These are phyloP conservation scores for Buxus sempervirens DNA, from an alignment of 164 flowering plant genomes.

Conservation along the genomic window DNA sequence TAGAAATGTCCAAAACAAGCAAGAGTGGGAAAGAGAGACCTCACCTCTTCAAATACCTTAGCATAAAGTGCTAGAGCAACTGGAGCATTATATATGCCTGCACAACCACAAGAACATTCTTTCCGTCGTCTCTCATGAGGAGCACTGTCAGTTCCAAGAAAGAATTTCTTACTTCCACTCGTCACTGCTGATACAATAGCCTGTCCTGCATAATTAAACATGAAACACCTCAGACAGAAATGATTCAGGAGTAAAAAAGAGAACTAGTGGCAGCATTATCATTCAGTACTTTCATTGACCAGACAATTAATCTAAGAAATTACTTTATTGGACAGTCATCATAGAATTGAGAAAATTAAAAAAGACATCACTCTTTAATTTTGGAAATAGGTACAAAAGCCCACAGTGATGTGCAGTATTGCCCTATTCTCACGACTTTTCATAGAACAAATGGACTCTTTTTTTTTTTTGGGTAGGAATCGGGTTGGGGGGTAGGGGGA, in stretches of 20 bases:
- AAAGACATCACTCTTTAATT: too few species aligned
- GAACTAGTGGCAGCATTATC: background rate
- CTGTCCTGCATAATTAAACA: constrained; percentile 50
- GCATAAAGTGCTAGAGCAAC: constrained; percentile 85
- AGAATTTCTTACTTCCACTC: constrained; percentile 76
- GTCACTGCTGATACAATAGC: constrained; percentile 93
- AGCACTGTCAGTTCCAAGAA: constrained; percentile 98
- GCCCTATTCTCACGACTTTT: too few species aligned
- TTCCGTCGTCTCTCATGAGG: constrained; percentile 84
- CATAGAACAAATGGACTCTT: too few species aligned
- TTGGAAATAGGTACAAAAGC: too few species aligned
- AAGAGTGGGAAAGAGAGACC: constrained; percentile 9
- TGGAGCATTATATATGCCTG: constrained; percentile 89
- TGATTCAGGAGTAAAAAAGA: background rate
- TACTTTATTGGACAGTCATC: background rate
- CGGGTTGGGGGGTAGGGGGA: too few species aligned
- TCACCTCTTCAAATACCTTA: constrained; percentile 94
- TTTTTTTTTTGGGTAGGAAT: too few species aligned
- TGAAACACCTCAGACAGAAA: constrained; percentile 6
- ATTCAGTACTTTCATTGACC: background rate
- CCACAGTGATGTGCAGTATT: too few species aligned
- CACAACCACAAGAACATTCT: constrained; percentile 92
- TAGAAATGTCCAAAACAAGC: background rate
- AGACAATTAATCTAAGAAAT: too few species aligned
- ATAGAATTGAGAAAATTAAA: too few species aligned